Conservation (phyloP, 1,284 basidiomycete species). For the Vanrija humicola region DNA sequence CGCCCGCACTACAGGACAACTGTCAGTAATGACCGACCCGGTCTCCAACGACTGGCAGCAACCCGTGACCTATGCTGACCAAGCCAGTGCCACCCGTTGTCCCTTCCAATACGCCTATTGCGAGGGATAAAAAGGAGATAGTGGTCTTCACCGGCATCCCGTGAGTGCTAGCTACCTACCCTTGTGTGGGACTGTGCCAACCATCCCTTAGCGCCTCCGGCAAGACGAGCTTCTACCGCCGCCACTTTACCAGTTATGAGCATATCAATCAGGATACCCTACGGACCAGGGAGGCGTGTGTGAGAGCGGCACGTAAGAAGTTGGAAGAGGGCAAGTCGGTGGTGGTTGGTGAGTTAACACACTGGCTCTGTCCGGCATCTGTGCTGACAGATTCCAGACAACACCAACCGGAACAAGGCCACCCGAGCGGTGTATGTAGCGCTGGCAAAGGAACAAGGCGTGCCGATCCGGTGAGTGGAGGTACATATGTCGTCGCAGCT, state of each 20-base stretch:
- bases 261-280: slow-evolving; percentile 86
- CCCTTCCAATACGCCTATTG: slow-evolving; percentile 61
- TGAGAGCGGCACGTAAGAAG: slow-evolving; percentile 60
- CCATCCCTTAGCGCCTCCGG: slow-evolving; percentile 58
- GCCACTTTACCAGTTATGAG: slow-evolving; percentile 68
- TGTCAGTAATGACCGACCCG: slow-evolving; percentile 3
- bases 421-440: slow-evolving; percentile 69
- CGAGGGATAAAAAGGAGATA: slow-evolving; percentile 56
- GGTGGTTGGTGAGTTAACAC: slow-evolving; percentile 56
- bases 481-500: not conserved
- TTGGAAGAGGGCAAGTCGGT: slow-evolving; percentile 61
- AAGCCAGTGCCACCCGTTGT: slow-evolving; percentile 56
- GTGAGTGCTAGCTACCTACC: slow-evolving; percentile 16
- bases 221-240: slow-evolving; percentile 74
- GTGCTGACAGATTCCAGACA: slow-evolving; percentile 56
- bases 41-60: not conserved
- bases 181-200: not conserved
- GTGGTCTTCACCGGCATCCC: slow-evolving; percentile 87
- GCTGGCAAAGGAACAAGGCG: slow-evolving; percentile 58
- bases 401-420: slow-evolving; percentile 70
- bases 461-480: slow-evolving; percentile 57
- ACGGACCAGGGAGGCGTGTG: slow-evolving; percentile 64
- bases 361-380: slow-evolving; percentile 50
- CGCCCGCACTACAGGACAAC: not conserved
- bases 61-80: not conserved